Evolutionary conservation across 139 green algal genomes (phyloP), one percentile per base, ranked within the genome.

Genomic region (Coelastrella sp.): DNA sequence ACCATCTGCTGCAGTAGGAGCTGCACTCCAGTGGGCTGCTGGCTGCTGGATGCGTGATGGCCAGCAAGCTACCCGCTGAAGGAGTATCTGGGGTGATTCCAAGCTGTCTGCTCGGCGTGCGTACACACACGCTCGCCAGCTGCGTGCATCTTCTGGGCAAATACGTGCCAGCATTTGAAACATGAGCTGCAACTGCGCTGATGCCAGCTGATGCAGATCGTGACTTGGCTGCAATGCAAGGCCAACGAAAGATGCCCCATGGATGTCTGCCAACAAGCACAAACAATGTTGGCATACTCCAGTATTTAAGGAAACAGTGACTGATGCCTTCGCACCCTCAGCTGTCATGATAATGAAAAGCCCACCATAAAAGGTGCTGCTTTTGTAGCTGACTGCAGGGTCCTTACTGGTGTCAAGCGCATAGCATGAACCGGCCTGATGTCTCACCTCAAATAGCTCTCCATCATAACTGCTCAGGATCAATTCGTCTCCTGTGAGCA

Each of bases 11-110:
- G 68, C 24, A 19, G 68, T 76, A 70, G 63, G 9, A 14, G 73
- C 72, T 84, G 68, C 8, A 14, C 57, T 19, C 78, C 78, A 83
- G 17, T 57, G 74, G 10, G 35, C 7, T 63, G 35, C 35, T 61
- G 78, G 49, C 25, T 83, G 78, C 78, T 65, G 35, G 35, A 65
- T n/a, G 7, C 17, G 15, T 63, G 78, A 65, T 7, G 73, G 73
- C 58, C 85, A 90, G 85, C 73, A 84, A 3, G 85, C 85, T 17
- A 90, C 85, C 9, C 85, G 85, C 73, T 90, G 85, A 57, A 90
- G 63, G n/a, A 20, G 27, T 19, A 90, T 83, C 25, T 90, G 73
- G 11, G 85, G 74, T 11, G 85, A 57, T 17, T 81, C 85, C 10
- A 84, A 24, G 73, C 59, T 84, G 63, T 90, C 85, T 35, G 85